phyloP scores from a whole-genome alignment of 2,329 filamentous ascomycete species.

The Verticillium albo-atrum region DNA sequence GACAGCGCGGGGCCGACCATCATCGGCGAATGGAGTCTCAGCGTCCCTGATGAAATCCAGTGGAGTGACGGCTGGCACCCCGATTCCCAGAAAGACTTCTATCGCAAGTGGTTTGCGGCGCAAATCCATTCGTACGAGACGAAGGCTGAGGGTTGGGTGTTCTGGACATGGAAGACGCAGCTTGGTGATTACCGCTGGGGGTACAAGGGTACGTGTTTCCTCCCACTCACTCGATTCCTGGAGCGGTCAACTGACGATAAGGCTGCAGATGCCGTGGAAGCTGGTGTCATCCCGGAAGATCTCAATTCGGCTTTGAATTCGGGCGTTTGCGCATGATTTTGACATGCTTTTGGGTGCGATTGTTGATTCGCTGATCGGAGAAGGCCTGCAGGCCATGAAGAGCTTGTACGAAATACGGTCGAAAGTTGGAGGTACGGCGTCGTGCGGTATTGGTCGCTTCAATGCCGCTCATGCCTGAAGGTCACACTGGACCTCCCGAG shows the following conservation, averaged over 20 bases:
- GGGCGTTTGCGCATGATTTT: not conserved
- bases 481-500: not conserved
- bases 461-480: not conserved
- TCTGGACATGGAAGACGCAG: constrained; percentile 56
- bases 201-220: constrained; percentile 12
- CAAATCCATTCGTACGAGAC: constrained; percentile 52
- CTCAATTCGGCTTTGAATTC: not conserved
- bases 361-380: not conserved
- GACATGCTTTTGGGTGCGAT: not conserved
- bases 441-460: not conserved
- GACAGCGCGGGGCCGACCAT: constrained; percentile 38
- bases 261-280: not conserved
- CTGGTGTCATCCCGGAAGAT: not conserved
- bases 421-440: not conserved
- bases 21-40: constrained; percentile 56
- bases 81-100: constrained; percentile 41
- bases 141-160: constrained; percentile 47
- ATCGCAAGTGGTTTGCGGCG: constrained; percentile 51
- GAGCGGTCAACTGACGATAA: not conserved
- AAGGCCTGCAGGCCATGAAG: not conserved
- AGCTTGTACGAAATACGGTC: not conserved
- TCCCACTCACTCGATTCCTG: not conserved
- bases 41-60: constrained; percentile 44
- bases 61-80: constrained; percentile 37
- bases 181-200: constrained; percentile 24